Evolutionary conservation across 2,329 filamentous ascomycete genomes (phyloP).

Genomic region (Trichoderma harzianum): DNA sequence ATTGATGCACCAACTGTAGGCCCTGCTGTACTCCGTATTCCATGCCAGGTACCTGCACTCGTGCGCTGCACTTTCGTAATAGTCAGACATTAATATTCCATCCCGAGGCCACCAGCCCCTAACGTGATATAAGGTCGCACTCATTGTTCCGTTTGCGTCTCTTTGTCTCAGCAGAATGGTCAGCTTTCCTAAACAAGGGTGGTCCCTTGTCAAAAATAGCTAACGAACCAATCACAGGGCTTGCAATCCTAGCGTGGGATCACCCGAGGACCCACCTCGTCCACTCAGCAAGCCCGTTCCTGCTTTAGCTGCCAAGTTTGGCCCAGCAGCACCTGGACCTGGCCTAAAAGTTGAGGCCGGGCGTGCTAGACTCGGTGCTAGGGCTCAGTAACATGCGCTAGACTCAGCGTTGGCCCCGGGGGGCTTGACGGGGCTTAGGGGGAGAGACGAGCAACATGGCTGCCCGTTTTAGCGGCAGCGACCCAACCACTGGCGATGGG

Average conservation of each 20-base stretch:
- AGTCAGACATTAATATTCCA: neutral
- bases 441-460: neutral
- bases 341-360: neutral
- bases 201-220: neutral
- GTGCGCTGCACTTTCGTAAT: neutral
- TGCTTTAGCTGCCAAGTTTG: conserved; percentile 20
- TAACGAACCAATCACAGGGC: neutral
- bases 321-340: conserved; percentile 3
- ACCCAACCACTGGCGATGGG: conserved; percentile 1
- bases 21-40: neutral
- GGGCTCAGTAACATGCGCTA: neutral
- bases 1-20: neutral
- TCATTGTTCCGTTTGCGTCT: neutral
- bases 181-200: conserved; percentile 7
- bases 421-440: neutral
- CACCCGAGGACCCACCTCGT: conserved; percentile 3
- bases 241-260: neutral
- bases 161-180: conserved; percentile 8
- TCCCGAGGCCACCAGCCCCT: neutral
- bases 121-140: neutral
- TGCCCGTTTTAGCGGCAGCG: neutral
- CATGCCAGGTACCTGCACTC: neutral
- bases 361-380: neutral
- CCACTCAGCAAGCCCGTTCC: conserved; percentile 19
- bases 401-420: neutral